Percentiles rank a stretch among this genome's conserved stretches.
phyloP scores from a whole-genome alignment of 805 yeast genomes.

The Zygotorulaspora florentina region DNA sequence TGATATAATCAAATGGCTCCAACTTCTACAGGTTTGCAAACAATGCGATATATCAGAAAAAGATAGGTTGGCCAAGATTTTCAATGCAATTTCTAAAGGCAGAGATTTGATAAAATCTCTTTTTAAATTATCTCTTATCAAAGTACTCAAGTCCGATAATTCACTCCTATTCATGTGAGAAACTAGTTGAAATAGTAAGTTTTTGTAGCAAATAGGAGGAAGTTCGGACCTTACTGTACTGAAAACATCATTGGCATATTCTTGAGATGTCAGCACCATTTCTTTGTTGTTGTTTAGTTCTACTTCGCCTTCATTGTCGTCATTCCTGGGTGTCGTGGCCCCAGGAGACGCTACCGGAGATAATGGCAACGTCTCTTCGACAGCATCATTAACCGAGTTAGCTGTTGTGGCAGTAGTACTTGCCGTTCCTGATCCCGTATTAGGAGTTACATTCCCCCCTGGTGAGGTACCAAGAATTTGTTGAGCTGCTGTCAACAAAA shows the following conservation, averaged over 20 bases:
- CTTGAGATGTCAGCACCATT: slow-evolving; percentile 6
- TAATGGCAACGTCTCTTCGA: slow-evolving; percentile 29
- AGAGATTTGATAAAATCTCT: slow-evolving; percentile 68
- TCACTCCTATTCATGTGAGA: slow-evolving; percentile 28
- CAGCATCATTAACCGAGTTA: slow-evolving; percentile 1
- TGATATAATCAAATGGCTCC: slow-evolving; percentile 63
- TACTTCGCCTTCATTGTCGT: slow-evolving; percentile 4
- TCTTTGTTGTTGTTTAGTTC: slow-evolving; percentile 2
- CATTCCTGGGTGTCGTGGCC: slow-evolving; percentile 13
- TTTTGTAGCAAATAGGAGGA: slow-evolving; percentile 19
- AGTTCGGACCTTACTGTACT: slow-evolving; percentile 15
- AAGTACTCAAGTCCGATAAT: slow-evolving; percentile 30
- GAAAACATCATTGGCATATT: slow-evolving; percentile 17
- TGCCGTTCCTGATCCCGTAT: neutral
- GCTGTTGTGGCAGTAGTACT: slow-evolving; percentile 1
- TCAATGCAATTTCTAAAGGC: slow-evolving; percentile 70
- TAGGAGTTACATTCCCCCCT: neutral
- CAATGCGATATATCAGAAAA: slow-evolving; percentile 55
- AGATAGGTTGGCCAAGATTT: slow-evolving; percentile 63
- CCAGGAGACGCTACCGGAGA: slow-evolving; percentile 36
- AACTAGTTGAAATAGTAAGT: slow-evolving; percentile 28
- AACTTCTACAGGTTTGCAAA: slow-evolving; percentile 59
- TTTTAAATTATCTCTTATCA: slow-evolving; percentile 42
- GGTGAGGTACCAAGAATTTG: slow-evolving; percentile 10
- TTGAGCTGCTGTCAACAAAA: slow-evolving; percentile 11